These are phyloP conservation scores for Clathrus columnatus DNA, from an alignment of 768 basidiomycete genomes.

Conservation along the genomic window DNA sequence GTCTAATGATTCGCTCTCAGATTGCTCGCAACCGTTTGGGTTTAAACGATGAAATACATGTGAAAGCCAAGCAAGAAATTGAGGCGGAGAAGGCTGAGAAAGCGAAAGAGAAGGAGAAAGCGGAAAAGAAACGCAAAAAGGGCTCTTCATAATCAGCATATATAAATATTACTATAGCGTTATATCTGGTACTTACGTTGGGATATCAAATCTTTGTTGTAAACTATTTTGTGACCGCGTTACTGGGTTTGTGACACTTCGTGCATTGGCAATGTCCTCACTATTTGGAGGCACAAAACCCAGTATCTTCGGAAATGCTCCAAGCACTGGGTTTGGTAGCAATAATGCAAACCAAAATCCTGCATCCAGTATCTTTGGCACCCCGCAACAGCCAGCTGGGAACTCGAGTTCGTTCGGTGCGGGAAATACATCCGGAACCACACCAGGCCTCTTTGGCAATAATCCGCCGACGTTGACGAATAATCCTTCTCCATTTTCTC, in stretches of 20 bases:
- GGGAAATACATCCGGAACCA: background rate
- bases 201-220: too few species aligned
- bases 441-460: background rate
- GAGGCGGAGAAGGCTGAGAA: conserved; percentile 48
- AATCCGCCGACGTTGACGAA: background rate
- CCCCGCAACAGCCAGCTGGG: background rate
- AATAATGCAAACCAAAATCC: background rate
- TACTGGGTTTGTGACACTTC: too few species aligned
- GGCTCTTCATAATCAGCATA: background rate
- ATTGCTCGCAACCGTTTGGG: conserved; percentile 88
- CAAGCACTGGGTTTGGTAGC: background rate
- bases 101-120: conserved; percentile 45
- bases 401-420: background rate
- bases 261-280: background rate
- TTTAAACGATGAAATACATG: conserved; percentile 80
- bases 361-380: background rate
- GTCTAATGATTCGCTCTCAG: conserved; percentile 30
- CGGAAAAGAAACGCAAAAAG: conserved; percentile 9
- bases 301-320: background rate
- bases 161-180: too few species aligned
- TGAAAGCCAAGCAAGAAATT: conserved; percentile 64
- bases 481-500: background rate
- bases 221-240: too few species aligned
- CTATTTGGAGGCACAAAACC: background rate
- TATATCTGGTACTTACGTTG: too few species aligned